Percentiles rank a stretch among this genome's conserved stretches.
These are phyloP conservation scores for Suillus placidus DNA, from an alignment of 768 basidiomycete species.

Conservation along the genomic window DNA sequence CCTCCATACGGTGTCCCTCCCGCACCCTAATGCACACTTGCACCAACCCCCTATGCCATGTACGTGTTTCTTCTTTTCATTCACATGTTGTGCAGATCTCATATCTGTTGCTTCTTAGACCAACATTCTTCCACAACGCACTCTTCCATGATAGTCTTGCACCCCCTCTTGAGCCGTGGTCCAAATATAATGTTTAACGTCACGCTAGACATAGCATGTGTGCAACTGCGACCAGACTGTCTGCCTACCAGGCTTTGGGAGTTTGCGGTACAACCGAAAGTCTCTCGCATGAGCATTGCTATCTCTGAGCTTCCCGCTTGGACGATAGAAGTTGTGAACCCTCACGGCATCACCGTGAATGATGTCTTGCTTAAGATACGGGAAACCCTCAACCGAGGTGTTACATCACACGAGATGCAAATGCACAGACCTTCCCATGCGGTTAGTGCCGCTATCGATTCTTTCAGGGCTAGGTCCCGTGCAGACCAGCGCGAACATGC, in stretches of 20 bases:
- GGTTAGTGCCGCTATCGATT: conserved; percentile 32
- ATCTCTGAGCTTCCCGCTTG: conserved; percentile 29
- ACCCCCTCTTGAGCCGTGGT: conserved; percentile 24
- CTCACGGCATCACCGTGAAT: conserved; percentile 27
- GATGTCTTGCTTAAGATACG: conserved; percentile 33
- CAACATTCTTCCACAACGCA: background rate
- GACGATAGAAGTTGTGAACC: conserved; percentile 34
- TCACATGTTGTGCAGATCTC: background rate
- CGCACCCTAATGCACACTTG: conserved; percentile 33
- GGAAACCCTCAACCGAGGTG: conserved; percentile 29
- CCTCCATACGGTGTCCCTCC: conserved; percentile 31
- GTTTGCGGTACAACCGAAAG: conserved; percentile 26
- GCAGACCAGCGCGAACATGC: conserved; percentile 38
- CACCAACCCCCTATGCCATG: conserved; percentile 23
- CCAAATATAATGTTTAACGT: conserved; percentile 29
- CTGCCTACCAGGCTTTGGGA: conserved; percentile 19
- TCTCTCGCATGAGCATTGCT: conserved; percentile 21
- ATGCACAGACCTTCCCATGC: conserved; percentile 12
- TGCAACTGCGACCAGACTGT: conserved; percentile 25
- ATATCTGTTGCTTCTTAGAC: conserved; percentile 19
- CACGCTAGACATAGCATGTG: conserved; percentile 25
- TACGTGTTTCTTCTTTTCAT: conserved; percentile 15
- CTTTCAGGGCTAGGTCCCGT: conserved; percentile 30
- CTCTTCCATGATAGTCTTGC: conserved; percentile 24
- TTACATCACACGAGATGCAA: conserved; percentile 27